Percentiles rank a stretch among this genome's conserved stretches.
These are phyloP conservation scores for Gossypium rotundifolium DNA, from an alignment of 345 rosid genomes.

Conservation along the genomic window DNA sequence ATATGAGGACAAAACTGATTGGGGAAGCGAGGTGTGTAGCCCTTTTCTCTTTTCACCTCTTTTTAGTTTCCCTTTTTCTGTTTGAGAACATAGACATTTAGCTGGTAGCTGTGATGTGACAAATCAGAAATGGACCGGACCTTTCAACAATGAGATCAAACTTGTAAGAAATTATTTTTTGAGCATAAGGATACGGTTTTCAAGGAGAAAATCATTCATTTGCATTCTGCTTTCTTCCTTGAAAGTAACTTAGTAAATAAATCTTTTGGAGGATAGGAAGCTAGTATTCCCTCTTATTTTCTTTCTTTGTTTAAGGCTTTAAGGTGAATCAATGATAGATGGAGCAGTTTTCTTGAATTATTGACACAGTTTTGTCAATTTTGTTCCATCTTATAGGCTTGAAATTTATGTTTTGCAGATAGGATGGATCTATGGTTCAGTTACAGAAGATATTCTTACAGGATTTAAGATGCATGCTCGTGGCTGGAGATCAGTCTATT, in stretches of 20 bases:
- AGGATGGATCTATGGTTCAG: conserved; percentile 97
- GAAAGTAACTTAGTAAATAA: background rate
- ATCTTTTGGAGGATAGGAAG: background rate
- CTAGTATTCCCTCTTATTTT: background rate
- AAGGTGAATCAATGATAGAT: background rate
- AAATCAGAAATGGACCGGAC: background rate
- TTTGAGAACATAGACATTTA: background rate
- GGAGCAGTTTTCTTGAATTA: background rate
- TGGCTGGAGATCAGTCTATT: conserved; percentile 94
- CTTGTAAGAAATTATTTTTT: background rate
- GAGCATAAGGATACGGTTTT: background rate
- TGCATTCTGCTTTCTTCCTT: background rate
- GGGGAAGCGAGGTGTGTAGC: conserved; percentile 74
- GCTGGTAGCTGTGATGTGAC: background rate
- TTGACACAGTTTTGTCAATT: background rate
- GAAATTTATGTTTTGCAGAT: conserved; percentile 38
- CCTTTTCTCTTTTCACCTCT: background rate
- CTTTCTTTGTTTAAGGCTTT: background rate
- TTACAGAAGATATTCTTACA: conserved; percentile 93
- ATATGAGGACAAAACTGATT: conserved; percentile 85
- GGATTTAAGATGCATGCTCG: conserved; percentile 99
- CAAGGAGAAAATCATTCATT: background rate
- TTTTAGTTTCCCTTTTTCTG: background rate
- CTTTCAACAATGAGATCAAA: too few relatives aligned
- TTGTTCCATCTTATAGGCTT: background rate